phyloP scores from a whole-genome alignment of 1,284 basidiomycete genomes.

The Papiliotrema laurentii region DNA sequence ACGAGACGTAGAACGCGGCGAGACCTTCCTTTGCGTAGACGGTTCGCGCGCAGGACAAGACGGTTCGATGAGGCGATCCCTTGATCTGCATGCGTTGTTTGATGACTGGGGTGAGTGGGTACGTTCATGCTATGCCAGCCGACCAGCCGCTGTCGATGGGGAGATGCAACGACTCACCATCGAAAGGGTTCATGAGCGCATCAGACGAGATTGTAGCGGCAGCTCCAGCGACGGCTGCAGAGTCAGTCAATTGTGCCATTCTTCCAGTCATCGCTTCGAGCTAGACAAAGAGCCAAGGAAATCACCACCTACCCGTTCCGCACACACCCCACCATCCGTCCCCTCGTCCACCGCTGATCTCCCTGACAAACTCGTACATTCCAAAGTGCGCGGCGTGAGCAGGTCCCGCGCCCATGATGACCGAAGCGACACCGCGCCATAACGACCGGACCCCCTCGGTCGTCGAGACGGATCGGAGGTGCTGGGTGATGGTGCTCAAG shows the following conservation, averaged over 20 bases:
- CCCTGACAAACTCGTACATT: slow-evolving; percentile 90
- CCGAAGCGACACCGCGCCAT: slow-evolving; percentile 96
- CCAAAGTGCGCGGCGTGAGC: slow-evolving; percentile 99
- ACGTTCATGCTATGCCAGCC: background rate
- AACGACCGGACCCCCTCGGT: slow-evolving; percentile 86
- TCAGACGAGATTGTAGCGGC: slow-evolving; percentile 92
- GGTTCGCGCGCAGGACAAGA: slow-evolving; percentile 69
- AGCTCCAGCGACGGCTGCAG: slow-evolving; percentile 80
- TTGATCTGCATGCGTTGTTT: slow-evolving; percentile 99
- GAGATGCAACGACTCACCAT: slow-evolving; percentile 60
- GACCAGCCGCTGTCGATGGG: background rate
- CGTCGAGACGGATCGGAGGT: slow-evolving; percentile 60
- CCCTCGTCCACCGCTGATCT: slow-evolving; percentile 70
- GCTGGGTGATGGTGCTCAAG: slow-evolving; percentile 37
- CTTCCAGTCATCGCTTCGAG: background rate
- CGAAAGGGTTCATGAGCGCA: slow-evolving; percentile 99
- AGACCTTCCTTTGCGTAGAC: slow-evolving; percentile 85
- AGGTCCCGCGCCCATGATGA: slow-evolving; percentile 93
- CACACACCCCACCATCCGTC: slow-evolving; percentile 45
- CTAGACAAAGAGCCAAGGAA: background rate
- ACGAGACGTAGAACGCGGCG: slow-evolving; percentile 93
- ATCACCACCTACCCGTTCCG: slow-evolving; percentile 29
- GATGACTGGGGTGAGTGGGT: slow-evolving; percentile 62
- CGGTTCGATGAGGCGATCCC: slow-evolving; percentile 81
- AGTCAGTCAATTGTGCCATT: background rate